Evolutionary conservation across 2,329 filamentous ascomycete genomes (phyloP), one percentile per base, ranked within the genome.

Genomic region (Setomelanomma holmii): DNA sequence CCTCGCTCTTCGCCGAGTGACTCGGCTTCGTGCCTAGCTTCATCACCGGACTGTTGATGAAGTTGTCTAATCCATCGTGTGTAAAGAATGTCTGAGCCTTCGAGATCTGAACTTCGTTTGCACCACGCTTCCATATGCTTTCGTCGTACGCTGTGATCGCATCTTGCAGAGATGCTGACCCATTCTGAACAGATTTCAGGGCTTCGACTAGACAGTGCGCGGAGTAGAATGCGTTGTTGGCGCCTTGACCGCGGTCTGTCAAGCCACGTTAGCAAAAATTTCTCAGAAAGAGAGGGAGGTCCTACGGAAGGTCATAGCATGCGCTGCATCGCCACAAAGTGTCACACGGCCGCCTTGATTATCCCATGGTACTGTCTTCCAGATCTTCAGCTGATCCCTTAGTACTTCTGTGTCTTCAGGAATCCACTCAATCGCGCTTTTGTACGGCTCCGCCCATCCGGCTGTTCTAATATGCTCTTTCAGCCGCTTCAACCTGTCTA

Each of bases 271-370:
- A 56, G 54, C 23, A 20, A 10, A n/a, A 14, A 3, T 44, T 14
- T 12, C 27, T 1, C 21, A 3, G n/a, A 35, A 14, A 17, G 5
- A 38, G 17, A 3, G 10, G 16, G 24, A 14, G 24, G 1, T 34
- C 69, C 41, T 60, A 71, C 65, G 72, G 14, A 73, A 74, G 0
- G 74, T 75, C 75, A 77, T 77, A 3, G 74, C 68, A 56, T 76
- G 74, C n/a, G 73, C 74, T 24, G 73, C 71, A 50, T 76, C 74
- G 2, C 73, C 74, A 14, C 69, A 71, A 4, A 76, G 51, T 19
- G 72, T 75, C 7, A 75, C 62, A 20, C 69, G 53, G 12, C 72
- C 73, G 5, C 53, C 55, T 2, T 58, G 56, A 24, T 69, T 75
- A 12, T 75, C 64, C 73, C 74, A 76, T 2, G 58, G 56, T 4